Conservation (phyloP, 2,329 filamentous ascomycete species). For the Stachybotrys chartarum region DNA sequence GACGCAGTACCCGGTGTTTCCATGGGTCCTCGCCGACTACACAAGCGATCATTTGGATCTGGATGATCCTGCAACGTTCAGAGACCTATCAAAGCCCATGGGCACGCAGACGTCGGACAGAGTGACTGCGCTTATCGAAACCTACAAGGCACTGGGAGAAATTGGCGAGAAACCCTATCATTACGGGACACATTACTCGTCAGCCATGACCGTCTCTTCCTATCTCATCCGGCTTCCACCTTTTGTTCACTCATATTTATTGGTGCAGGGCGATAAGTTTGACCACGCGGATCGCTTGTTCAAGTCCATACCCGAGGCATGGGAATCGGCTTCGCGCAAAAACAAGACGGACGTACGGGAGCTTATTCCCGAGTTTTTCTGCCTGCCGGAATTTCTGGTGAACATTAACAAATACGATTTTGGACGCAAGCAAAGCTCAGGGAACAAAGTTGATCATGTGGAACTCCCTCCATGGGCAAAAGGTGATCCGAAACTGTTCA, state of each 20-base stretch:
- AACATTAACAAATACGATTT: constrained; percentile 96
- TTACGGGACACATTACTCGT: constrained; percentile 97
- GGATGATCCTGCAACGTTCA: constrained; percentile 74
- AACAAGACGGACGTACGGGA: constrained; percentile 95
- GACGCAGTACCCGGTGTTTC: constrained; percentile 96
- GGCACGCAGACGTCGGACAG: constrained; percentile 76
- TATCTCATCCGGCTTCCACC: constrained; percentile 93
- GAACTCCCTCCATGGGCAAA: constrained; percentile 94
- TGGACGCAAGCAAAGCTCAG: constrained; percentile 74
- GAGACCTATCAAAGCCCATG: constrained; percentile 93
- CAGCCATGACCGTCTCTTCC: constrained; percentile 96
- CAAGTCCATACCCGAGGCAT: constrained; percentile 84
- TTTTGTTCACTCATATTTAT: constrained; percentile 90
- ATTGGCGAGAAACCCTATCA: constrained; percentile 93
- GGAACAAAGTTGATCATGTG: constrained; percentile 75
- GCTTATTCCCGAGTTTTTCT: constrained; percentile 95
- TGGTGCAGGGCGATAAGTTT: constrained; percentile 92
- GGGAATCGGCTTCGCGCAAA: constrained; percentile 80
- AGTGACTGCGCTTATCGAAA: constrained; percentile 72
- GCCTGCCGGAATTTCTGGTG: constrained; percentile 86
- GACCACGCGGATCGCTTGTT: constrained; percentile 95
- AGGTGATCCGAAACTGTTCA: constrained; percentile 90
- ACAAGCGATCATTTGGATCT: constrained; percentile 88
- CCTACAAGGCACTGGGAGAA: constrained; percentile 82
- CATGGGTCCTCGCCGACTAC: constrained; percentile 95